These are phyloP conservation scores for Staphylotrichum tortipilum DNA, from an alignment of 495 filamentous ascomycete genomes.

Conservation along the genomic window DNA sequence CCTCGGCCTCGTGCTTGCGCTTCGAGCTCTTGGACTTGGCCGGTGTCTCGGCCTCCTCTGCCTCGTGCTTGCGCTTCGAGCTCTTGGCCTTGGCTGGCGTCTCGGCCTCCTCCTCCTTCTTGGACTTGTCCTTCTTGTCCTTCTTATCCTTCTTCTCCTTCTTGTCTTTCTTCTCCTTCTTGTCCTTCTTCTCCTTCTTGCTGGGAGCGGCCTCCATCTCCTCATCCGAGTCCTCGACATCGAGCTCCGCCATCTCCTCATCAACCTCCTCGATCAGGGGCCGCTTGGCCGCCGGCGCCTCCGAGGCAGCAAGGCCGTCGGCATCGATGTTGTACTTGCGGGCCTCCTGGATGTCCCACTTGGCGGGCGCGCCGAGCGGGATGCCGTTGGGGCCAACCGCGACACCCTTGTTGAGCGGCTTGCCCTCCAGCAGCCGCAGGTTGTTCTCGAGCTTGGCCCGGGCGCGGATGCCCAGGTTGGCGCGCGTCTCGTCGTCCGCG, in stretches of 20 bases:
- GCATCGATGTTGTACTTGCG: conserved; percentile 93
- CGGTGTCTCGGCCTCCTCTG: conserved; percentile 38
- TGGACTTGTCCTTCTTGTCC: conserved; percentile 6
- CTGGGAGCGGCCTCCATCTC: conserved; percentile 15
- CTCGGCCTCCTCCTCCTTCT: conserved; percentile 23
- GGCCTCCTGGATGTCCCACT: conserved; percentile 90
- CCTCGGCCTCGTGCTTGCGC: conserved; percentile 31
- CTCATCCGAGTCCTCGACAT: conserved; percentile 24
- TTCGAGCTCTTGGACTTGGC: conserved; percentile 34
- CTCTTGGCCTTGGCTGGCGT: conserved; percentile 40
- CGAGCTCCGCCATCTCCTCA: conserved; percentile 48
- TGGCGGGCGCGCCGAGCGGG: conserved; percentile 47
- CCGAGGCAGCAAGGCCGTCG: conserved; percentile 65
- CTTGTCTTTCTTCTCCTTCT: conserved; percentile 33
- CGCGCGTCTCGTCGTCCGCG: conserved; percentile 78
- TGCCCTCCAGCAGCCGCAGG: conserved; percentile 79
- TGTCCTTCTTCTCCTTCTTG: conserved; percentile 33
- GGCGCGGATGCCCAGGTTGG: conserved; percentile 61
- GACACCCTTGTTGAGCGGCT: conserved; percentile 71
- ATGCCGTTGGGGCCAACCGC: conserved; percentile 66
- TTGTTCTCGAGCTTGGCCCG: conserved; percentile 77
- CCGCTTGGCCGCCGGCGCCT: conserved; percentile 59
- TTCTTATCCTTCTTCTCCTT: conserved; percentile 19
- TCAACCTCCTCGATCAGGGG: conserved; percentile 48
- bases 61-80: conserved; percentile 51